Percentiles rank a stretch among this genome's conserved stretches.
Conservation (phyloP, 805 yeast genomes). For the Brettanomyces bruxellensis region DNA sequence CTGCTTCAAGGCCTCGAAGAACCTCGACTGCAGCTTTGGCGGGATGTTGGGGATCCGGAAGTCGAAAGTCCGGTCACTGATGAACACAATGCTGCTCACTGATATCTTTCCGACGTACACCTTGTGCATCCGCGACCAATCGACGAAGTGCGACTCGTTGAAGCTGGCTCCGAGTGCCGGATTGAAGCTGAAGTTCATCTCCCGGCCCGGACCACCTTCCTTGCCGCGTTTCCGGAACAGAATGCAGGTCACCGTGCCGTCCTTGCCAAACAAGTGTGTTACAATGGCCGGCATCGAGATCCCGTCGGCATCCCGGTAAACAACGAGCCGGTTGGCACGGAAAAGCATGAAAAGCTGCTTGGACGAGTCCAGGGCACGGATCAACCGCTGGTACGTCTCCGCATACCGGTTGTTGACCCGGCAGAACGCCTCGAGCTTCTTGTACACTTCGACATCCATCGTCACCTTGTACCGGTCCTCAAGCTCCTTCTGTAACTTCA, state of each 20-base stretch:
- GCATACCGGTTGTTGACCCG: constrained; percentile 37
- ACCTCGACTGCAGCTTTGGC: constrained; percentile 16
- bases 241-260: constrained; percentile 30
- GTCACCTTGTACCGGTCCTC: constrained; percentile 20
- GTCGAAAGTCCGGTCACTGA: constrained; percentile 30
- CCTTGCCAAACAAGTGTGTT: constrained; percentile 9
- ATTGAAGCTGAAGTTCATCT: constrained; percentile 15
- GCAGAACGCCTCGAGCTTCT: constrained; percentile 37
- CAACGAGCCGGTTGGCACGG: constrained; percentile 46
- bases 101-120: constrained; percentile 28
- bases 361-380: constrained; percentile 33
- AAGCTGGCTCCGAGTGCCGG: constrained; percentile 22
- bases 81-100: constrained; percentile 31
- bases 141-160: constrained; percentile 27
- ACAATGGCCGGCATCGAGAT: constrained; percentile 44
- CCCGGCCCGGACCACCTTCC: not conserved
- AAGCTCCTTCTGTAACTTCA: constrained; percentile 41
- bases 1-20: no score
- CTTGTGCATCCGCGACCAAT: constrained; percentile 15
- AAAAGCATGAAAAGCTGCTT: constrained; percentile 40
- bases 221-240: not conserved
- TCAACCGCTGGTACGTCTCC: constrained; percentile 33
- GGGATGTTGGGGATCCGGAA: constrained; percentile 9
- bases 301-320: constrained; percentile 42
- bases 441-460: constrained; percentile 28